Evolutionary conservation across 495 filamentous ascomycete genomes (phyloP).

Genomic region (Xylaria sp.): DNA sequence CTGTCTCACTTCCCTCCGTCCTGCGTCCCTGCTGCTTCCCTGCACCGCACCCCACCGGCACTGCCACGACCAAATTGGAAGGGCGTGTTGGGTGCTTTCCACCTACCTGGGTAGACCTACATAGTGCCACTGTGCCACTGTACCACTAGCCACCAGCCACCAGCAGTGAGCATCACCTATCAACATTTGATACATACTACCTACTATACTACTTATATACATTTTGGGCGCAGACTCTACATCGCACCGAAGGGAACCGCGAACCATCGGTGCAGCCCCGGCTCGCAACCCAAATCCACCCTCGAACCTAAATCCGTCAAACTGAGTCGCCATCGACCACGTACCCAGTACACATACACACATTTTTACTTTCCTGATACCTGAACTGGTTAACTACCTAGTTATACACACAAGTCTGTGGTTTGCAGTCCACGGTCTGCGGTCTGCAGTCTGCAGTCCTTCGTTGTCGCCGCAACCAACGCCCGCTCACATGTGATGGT

Average conservation of each 20-base stretch:
- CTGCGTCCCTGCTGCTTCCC: too few species aligned
- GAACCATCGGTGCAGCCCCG: not conserved
- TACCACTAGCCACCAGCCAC: not conserved
- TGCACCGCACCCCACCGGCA: not conserved
- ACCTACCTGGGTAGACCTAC: not conserved
- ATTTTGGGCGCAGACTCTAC: too few species aligned
- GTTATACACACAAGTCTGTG: too few species aligned
- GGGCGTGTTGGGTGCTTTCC: not conserved
- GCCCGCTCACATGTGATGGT: slow-evolving; percentile 22
- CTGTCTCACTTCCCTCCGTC: too few species aligned
- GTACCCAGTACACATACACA: not conserved
- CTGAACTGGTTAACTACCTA: too few species aligned
- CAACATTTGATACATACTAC: not conserved
- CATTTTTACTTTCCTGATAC: not conserved
- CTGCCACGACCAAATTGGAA: not conserved
- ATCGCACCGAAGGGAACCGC: not conserved
- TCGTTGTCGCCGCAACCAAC: slow-evolving; percentile 3
- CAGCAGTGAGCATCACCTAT: not conserved
- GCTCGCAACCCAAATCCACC: not conserved
- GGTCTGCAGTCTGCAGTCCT: not conserved
- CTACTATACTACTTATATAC: too few species aligned
- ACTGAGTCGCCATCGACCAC: not conserved
- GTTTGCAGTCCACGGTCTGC: too few species aligned
- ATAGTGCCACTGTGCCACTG: too few species aligned
- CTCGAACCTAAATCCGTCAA: not conserved